Evolutionary conservation across 2,329 filamentous ascomycete species (phyloP), one percentile per base, ranked within the genome.

Genomic region (Neofusicoccum ribis): DNA sequence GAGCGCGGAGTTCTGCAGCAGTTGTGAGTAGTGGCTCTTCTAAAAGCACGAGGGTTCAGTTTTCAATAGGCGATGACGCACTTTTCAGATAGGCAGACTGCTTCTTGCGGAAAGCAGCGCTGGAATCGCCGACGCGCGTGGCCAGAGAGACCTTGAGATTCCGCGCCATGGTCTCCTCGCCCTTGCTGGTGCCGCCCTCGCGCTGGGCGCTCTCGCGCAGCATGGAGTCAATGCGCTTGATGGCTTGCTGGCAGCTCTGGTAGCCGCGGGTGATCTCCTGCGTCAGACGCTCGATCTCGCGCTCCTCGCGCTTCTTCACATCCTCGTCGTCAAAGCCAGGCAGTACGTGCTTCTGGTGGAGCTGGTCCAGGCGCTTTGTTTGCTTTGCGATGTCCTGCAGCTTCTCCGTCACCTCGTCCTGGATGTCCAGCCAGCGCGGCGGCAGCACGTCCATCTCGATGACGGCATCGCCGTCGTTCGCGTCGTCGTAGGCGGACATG

Each of bases 381-480:
- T 96, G 92, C 67, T 87, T 88, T 61, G 92, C 90, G 69, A 98
- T 92, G 65, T 91, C 88, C 67, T 87, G 85, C 9, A 99, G 86
- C 47, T 91, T 81, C 66, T 97, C 92, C 36, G 90, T 89, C 67
- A 99, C 92, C 76, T 98, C 93, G 76, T 98, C 95, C 73, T 93
- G 93, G 66, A 97, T 85, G 74, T 99, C 95, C 66, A 94, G 91
- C 95, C 95, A 99, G 67, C 95, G 89, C 62, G 95, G 95, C 27
- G 95, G 95, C 17, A 99, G 84, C 44, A 97, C 82, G 78, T 98
- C 94, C 95, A 99, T 98, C 82, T 99, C 95, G 73, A 99, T 98
- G 65, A 99, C 88, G 20, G 92, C 91, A 79, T 98, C 94, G 75
- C 93, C 93, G 77, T 96, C 91, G 60, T 85, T 87, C 76, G 90